A percentile compares a stretch with the other conserved stretches of the same genome.
Conservation (phyloP, 805 yeast genomes). For the Kazachstania africana region DNA sequence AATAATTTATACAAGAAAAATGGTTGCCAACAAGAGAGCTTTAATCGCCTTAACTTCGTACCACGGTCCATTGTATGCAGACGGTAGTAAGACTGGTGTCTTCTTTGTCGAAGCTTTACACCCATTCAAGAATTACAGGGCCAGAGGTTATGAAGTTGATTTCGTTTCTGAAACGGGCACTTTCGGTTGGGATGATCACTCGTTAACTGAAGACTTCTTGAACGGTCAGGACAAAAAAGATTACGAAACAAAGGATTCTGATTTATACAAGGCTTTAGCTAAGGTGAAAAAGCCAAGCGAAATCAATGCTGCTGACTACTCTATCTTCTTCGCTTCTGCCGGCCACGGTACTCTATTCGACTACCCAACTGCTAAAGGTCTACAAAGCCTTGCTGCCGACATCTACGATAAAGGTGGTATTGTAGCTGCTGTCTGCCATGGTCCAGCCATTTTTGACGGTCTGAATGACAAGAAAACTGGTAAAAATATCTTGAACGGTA, state of each 20-base stretch:
- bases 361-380: constrained; percentile 39
- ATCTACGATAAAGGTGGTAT: constrained; percentile 43
- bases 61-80: constrained; percentile 38
- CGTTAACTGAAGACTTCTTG: constrained; percentile 32
- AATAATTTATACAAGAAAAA: no score
- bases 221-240: constrained; percentile 33
- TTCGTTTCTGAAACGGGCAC: constrained; percentile 49
- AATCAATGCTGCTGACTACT: constrained; percentile 37
- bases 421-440: constrained; percentile 57
- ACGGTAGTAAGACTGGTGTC: constrained; percentile 49
- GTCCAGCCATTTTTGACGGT: constrained; percentile 44
- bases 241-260: constrained; percentile 30
- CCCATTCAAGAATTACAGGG: constrained; percentile 38
- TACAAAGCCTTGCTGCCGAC: constrained; percentile 34
- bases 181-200: constrained; percentile 46
- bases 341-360: constrained; percentile 57
- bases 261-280: constrained; percentile 29
- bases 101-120: constrained; percentile 48
- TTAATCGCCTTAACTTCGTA: constrained; percentile 34
- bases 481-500: constrained; percentile 37
- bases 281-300: constrained; percentile 38
- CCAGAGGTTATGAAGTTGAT: constrained; percentile 40
- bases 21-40: constrained; percentile 22
- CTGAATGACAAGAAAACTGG: constrained; percentile 33
- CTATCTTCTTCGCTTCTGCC: constrained; percentile 48